A percentile compares a stretch with the other conserved stretches of the same genome.
These are phyloP conservation scores for Taxillus chinensis DNA, from an alignment of 164 flowering plant species.

Conservation along the genomic window DNA sequence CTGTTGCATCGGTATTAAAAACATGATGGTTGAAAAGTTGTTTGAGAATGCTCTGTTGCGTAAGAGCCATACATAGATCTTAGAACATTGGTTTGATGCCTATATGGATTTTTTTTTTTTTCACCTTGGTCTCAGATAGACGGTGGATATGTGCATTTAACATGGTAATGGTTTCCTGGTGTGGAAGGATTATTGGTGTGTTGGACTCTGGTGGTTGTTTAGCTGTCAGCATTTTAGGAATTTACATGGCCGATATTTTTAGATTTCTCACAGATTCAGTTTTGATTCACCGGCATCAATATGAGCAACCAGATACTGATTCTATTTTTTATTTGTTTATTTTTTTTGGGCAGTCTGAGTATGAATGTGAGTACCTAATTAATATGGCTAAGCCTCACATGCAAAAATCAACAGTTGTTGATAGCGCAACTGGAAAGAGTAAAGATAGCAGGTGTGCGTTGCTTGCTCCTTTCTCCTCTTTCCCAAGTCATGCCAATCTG, in stretches of 20 bases:
- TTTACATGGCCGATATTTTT: no score
- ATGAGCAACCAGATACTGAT: background rate
- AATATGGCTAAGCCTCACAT: constrained; percentile 71
- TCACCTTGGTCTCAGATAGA: background rate
- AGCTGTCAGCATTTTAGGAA: no score
- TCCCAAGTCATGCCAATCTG: background rate
- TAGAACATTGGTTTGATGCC: background rate
- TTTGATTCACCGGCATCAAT: background rate
- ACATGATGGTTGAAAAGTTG: background rate
- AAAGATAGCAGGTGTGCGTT: constrained; percentile 70
- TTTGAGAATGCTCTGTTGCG: no score
- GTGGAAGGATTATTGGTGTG: no score
- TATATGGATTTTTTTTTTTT: background rate
- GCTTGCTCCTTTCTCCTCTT: background rate
- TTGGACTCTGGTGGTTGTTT: no score
- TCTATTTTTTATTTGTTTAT: background rate
- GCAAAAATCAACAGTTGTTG: constrained; percentile 84
- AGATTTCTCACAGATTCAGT: background rate
- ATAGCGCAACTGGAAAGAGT: constrained; percentile 73
- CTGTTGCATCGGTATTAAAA: background rate
- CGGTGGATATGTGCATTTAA: no score
- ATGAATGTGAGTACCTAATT: constrained; percentile 81
- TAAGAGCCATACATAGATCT: no score
- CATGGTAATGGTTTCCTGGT: no score
- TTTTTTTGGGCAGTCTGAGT: constrained; percentile 46